Evolutionary conservation across 73 alveolate species (phyloP), one percentile per base, ranked within the genome.

Genomic region (Paraurostyla sp.): DNA sequence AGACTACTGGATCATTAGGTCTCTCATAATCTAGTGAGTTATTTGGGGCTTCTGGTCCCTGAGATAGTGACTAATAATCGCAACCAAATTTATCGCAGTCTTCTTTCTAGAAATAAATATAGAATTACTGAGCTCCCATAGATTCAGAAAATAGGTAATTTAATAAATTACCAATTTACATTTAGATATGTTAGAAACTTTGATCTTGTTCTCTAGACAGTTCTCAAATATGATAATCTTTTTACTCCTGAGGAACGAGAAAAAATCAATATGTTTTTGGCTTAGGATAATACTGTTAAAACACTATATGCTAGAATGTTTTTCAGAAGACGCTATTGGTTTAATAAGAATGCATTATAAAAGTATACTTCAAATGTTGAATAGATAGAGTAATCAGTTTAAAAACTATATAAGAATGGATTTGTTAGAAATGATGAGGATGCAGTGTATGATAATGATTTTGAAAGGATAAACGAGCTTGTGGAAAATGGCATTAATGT

Each of bases 321-420:
- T 63, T 85, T 85, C 45, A 42, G 92, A 41, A 65, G 80, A 68
- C 27, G 92, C 30, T 69, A 69, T 49, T 85, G 92, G 92, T 85
- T 68, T 69, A 43, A 36, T 23, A 27, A 63, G 0, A 15, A 35
- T n/a, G 40, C 29, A 25, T 48, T 85, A 0, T 7, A 33, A 15
- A 69, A 69, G n/a, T 85, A 85, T 65, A 36, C 71, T 16, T 18
- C 54, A 0, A 40, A 85, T 27, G 16, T 36, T 16, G 86, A 65
- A 32, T 36, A 69, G 2, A 15, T 85, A 1, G 81, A 43, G 51
- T 36, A 6, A 0, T 36, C 87, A 0, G 65, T 45, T 3, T 2
- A 69, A 43, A 45, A 45, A 1, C 65, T 85, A 22, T 30, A 51
- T 22, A 65, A 50, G 25, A 65, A 32, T 32, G 92, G 86, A 30